Evolutionary conservation across 371 early-diverging fungal genomes (phyloP), one percentile per base, ranked within the genome.

Genomic region (Coemansia linderi): DNA sequence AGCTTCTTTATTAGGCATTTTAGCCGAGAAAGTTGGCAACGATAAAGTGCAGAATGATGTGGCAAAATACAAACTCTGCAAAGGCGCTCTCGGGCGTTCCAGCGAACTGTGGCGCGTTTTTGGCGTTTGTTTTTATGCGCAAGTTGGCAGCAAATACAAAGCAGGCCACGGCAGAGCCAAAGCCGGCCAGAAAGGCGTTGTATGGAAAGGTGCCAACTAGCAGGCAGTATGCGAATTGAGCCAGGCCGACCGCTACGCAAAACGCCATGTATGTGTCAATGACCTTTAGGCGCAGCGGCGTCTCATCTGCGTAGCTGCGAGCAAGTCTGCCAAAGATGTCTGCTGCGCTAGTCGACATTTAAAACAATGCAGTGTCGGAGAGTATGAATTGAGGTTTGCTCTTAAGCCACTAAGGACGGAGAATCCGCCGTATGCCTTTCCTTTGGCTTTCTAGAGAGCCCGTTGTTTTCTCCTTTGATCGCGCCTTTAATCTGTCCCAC

Each of bases 181-280:
- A 98, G 19, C 95, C 95, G 12, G 96, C 92, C 70, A 98, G 81
- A 81, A 97, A 97, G 27, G 97, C 92, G 83, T 97, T 97, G 84
- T 95, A 97, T n/a, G 98, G 98, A 76, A 88, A 96, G 36, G 92
- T 91, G 62, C 96, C 96, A 4, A 84, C 95, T 15, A 94, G 61
- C 1, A 87, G 63, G 69, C 92, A 88, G 79, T 98, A 96, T 17
- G 89, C 78, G 70, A 97, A 94, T 83, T 96, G 97, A 39, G 92
- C 73, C 61, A 95, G 83, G 43, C 97, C 98, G 27, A 93, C 89
- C 39, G 89, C 65, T 73, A 96, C 85, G 67, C 94, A 90, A 81
- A 89, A 94, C 4, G 86, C 91, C 81, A 98, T 87, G 85, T 95
- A 98, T 24, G 89, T 76, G 81, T 98, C 99, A 65, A 98, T 90